Base-by-base conservation (phyloP, 305 asterid genomes). In the Plantago coronopus region DNA sequence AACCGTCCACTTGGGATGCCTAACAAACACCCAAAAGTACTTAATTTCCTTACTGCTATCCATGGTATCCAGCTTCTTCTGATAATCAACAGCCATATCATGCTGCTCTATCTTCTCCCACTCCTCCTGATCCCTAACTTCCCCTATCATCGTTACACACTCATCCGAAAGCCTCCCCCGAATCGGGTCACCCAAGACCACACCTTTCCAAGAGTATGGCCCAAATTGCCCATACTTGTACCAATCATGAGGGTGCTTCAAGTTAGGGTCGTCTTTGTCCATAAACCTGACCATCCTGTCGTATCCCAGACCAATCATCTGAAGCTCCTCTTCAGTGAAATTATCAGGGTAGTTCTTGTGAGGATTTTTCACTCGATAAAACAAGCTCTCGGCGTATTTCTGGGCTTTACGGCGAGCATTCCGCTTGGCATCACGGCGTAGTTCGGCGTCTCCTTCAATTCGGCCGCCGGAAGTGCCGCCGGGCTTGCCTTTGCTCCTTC, bases 191-290 rank as follows among this genome's bases (percentile, higher is more conserved):
- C 98, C 98, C 64, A 91, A 66, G 2, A 91, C 98, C 37, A 91
- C 84, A 10, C 98, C 98, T 21, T 95, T 91, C 98, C 98, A 91
- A 2, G 96, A 86, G 71, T 91, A 91, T 8, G 98, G 98, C 0
- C 98, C 96, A 60, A 88, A 91, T 6, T 91, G 80, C 17, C 98
- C 98, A 51, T 91, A 91, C 13, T 91, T 91, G 47, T 88, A 91
- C 98, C 98, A 91, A 61, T 91, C 96, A 61, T 86, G 71, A 1
- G 98, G 96, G 78, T 88, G 93, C 79, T 88, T 91, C 42, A 88
- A 80, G 76, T 88, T 88, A 0, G 98, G 95, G 79, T 91, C 98
- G 63, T 91, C 98, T 63, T 83, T 78, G 4, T 83, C 86, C 96
- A 91, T 91, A 60, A 91, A 91, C 78, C 95, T 74, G 11, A 91